Conservation (phyloP, 169 alveolate genomes). For the Cyclospora cayetanensis region DNA sequence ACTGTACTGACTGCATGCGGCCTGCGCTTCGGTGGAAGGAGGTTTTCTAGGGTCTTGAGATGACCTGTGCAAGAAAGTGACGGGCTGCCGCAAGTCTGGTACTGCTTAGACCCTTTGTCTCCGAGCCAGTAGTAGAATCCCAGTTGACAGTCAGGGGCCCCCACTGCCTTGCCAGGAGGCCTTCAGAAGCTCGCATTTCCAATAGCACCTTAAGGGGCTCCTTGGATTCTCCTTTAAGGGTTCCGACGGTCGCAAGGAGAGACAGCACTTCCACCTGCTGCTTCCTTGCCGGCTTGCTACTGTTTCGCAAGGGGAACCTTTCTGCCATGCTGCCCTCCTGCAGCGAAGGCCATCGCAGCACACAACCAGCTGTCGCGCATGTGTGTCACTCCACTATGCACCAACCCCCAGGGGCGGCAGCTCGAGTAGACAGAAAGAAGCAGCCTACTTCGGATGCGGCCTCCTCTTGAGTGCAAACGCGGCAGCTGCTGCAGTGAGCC, state of each 20-base stretch:
- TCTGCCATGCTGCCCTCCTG: neutral
- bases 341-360: neutral
- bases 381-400: neutral
- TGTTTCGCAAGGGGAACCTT: neutral
- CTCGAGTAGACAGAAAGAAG: neutral
- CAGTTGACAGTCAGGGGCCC: neutral
- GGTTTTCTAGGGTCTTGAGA: neutral
- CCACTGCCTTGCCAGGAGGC: conserved; percentile 6
- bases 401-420: neutral
- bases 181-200: neutral
- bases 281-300: neutral
- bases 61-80: neutral
- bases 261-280: neutral
- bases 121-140: neutral
- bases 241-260: neutral
- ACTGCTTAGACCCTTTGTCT: neutral
- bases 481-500: conserved; percentile 25
- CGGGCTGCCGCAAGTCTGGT: neutral
- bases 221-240: neutral
- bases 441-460: neutral
- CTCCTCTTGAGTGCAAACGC: neutral
- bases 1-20: too few relatives aligned
- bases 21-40: too few relatives aligned
- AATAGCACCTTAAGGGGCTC: neutral
- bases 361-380: neutral